These are phyloP conservation scores for Trichophaea hybrida DNA, from an alignment of 2,329 filamentous ascomycete genomes.

Conservation along the genomic window DNA sequence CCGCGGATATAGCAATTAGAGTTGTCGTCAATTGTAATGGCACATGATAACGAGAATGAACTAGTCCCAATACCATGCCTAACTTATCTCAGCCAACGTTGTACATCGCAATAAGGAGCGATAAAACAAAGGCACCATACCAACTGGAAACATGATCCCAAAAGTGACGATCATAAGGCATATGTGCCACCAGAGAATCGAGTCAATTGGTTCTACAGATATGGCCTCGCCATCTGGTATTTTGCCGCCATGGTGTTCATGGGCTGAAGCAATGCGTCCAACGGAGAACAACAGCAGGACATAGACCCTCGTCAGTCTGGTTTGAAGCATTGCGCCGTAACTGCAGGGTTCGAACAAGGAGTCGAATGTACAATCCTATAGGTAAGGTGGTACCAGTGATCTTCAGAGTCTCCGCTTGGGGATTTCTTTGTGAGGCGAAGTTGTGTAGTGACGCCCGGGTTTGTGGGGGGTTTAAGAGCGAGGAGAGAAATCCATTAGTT, in stretches of 20 bases:
- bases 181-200: slow-evolving; percentile 86
- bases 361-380: no score
- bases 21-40: slow-evolving; percentile 56
- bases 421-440: no score
- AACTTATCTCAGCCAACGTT: slow-evolving; percentile 8
- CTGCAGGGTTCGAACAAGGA: no score
- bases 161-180: slow-evolving; percentile 74
- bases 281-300: background rate
- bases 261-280: slow-evolving; percentile 24
- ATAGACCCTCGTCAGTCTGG: background rate
- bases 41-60: slow-evolving; percentile 86
- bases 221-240: slow-evolving; percentile 32
- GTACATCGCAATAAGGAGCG: slow-evolving; percentile 1
- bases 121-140: slow-evolving; percentile 78
- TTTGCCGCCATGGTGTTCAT: slow-evolving; percentile 33
- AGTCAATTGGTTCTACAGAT: slow-evolving; percentile 39
- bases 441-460: no score
- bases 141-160: slow-evolving; percentile 80
- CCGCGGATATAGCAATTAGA: slow-evolving; percentile 5
- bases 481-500: no score
- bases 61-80: slow-evolving; percentile 44
- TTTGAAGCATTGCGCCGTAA: no score
- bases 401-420: no score
- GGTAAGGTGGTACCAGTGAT: no score
- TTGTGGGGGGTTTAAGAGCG: no score